Evolutionary conservation across 192 early-diverging fungal genomes (phyloP).

Genomic region (Physocladia obscura): DNA sequence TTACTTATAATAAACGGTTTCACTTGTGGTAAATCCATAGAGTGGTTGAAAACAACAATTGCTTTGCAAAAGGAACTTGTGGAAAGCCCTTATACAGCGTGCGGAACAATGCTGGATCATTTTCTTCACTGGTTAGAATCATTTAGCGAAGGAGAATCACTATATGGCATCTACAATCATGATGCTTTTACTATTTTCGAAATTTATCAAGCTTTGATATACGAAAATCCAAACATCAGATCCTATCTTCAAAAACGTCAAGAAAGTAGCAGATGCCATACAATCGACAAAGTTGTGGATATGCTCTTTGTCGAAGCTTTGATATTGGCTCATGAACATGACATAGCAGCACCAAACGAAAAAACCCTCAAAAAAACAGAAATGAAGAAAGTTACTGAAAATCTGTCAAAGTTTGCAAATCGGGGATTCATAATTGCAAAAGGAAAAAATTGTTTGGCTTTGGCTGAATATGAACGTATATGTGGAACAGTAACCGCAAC

Average conservation of each 20-base stretch:
- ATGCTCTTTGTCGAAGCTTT: constrained; percentile 1
- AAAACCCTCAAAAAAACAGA: not conserved
- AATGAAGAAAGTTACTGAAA: not conserved
- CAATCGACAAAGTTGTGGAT: constrained; percentile 1
- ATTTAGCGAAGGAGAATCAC: not conserved
- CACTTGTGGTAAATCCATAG: not conserved
- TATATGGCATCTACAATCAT: not conserved
- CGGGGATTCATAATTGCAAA: not conserved
- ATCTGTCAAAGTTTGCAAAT: not conserved
- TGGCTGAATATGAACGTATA: constrained; percentile 10
- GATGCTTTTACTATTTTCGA: not conserved
- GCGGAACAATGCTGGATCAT: not conserved
- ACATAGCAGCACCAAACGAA: not conserved
- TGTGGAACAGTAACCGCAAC: constrained; percentile 24
- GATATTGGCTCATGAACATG: not conserved
- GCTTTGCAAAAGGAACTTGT: constrained; percentile 4
- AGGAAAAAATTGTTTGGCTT: not conserved
- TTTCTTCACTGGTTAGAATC: not conserved
- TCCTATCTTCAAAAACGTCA: not conserved
- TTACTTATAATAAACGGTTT: not conserved
- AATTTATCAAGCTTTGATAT: not conserved
- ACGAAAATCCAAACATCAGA: constrained; percentile 4
- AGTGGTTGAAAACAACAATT: not conserved
- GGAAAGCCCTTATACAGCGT: not conserved
- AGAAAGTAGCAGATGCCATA: not conserved